Evolutionary conservation across 805 yeast species (phyloP), one percentile per base, ranked within the genome.

Genomic region (Myxozyma vanderwaltii): DNA sequence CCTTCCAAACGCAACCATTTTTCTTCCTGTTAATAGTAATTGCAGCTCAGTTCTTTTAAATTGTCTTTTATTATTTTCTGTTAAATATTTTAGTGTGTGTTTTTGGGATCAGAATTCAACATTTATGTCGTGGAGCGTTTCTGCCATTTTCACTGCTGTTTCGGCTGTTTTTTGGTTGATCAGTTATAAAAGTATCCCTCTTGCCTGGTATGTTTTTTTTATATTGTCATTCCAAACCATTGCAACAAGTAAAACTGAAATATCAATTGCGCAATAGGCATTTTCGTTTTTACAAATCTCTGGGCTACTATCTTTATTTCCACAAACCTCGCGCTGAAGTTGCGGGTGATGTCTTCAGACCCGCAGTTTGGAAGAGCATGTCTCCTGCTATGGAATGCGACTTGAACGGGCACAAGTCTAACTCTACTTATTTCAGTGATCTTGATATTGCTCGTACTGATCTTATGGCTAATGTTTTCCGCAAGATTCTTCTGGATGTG

Each of bases 301-400:
- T 61, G 15, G 7, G 15, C 17, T 56, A 60, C 43, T 35, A 23
- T 40, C 45, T 61, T 15, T 61, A 46, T 50, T 5, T 61, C 24
- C 17, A 51, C 41, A 56, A 50, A 27, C 38, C 53, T 8, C 36
- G 44, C 8, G 39, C 43, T 12, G 59, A 31, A 15, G 40, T 51
- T 19, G 54, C 24, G 19, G 24, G 23, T 45, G 60, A 54, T 39
- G 59, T 65, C 40, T 66, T 66, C 56, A 62, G 57, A 33, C 39
- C 80, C 45, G 69, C 76, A 0, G 67, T 70, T 13, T 76, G 76
- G 63, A 64, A 71, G 23, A 81, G 91, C 0, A 82, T 82, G 60
- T 88, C 87, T 29, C 85, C 92, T 0, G 83, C 88, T 6, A 74
- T 88, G 68, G 97, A 91, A 70, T 84, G 89, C 69, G 97, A 91